Conservation (phyloP, 179 eudicot genomes). For the Beta lomatogona region DNA sequence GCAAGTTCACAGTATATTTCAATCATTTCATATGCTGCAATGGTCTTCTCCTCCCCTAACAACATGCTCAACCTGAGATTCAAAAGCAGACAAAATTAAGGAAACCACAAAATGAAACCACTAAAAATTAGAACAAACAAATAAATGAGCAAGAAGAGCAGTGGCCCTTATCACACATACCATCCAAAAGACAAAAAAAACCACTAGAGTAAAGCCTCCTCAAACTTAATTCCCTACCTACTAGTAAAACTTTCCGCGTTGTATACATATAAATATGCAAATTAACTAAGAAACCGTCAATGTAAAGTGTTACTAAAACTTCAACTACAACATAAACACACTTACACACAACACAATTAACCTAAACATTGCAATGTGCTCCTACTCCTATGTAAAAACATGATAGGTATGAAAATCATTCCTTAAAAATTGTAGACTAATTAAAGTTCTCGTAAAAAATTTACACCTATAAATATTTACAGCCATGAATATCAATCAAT, state of each 20-base stretch:
- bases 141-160: constrained; percentile 3
- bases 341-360: too few relatives aligned
- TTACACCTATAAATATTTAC: background rate
- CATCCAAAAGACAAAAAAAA: background rate
- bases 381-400: too few relatives aligned
- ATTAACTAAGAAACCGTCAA: background rate
- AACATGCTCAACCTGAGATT: constrained; percentile 88
- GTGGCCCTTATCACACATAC: background rate
- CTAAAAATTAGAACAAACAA: background rate
- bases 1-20: constrained; percentile 87
- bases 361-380: too few relatives aligned
- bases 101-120: background rate
- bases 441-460: background rate
- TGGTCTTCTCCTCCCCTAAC: constrained; percentile 90
- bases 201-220: too few relatives aligned
- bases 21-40: constrained; percentile 82
- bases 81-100: background rate
- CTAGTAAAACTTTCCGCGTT: background rate
- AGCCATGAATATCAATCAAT: background rate
- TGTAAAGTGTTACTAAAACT: too few relatives aligned
- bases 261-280: background rate
- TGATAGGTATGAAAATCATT: background rate
- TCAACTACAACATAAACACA: too few relatives aligned
- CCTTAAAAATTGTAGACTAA: background rate
- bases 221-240: background rate